A percentile compares a stretch with the other conserved stretches of the same genome.
Conservation (phyloP, 2,329 filamentous ascomycete species). For the Zasmidium angulare region DNA sequence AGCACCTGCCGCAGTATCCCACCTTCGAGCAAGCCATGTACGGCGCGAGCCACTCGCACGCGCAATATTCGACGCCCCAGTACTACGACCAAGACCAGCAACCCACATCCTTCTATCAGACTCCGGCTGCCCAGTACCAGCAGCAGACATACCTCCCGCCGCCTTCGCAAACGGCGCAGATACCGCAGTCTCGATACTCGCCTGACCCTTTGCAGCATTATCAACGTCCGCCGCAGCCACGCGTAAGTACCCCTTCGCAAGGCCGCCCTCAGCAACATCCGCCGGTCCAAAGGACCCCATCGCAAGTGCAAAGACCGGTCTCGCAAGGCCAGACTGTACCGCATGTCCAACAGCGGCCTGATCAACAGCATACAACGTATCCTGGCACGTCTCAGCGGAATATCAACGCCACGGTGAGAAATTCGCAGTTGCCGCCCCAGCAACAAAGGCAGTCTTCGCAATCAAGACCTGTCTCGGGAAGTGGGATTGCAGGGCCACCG, state of each 20-base stretch:
- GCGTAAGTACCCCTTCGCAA: constrained; percentile 4
- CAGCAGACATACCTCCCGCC: constrained; percentile 21
- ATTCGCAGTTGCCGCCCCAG: constrained; percentile 5
- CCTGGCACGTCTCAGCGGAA: constrained; percentile 4
- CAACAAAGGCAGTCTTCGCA: constrained; percentile 7
- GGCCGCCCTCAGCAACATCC: constrained; percentile 6
- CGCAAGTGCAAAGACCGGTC: background rate
- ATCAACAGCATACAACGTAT: background rate
- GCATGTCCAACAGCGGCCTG: background rate
- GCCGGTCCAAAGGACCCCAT: constrained; percentile 9
- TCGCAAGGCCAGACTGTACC: constrained; percentile 8
- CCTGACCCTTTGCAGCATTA: constrained; percentile 21
- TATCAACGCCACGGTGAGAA: background rate
- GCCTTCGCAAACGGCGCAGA: constrained; percentile 6
- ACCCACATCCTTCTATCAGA: constrained; percentile 16
- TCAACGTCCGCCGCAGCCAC: constrained; percentile 15
- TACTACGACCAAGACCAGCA: constrained; percentile 15
- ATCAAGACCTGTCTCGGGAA: background rate
- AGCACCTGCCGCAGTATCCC: background rate
- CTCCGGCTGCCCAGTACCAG: constrained; percentile 15
- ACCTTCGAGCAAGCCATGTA: background rate
- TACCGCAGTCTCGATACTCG: constrained; percentile 15
- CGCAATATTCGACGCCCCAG: constrained; percentile 17
- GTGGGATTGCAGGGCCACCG: background rate
- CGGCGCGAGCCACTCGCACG: constrained; percentile 5